Evolutionary conservation across 495 filamentous ascomycete genomes (phyloP), one percentile per base, ranked within the genome.

Genomic region (Neurospora hispaniola): DNA sequence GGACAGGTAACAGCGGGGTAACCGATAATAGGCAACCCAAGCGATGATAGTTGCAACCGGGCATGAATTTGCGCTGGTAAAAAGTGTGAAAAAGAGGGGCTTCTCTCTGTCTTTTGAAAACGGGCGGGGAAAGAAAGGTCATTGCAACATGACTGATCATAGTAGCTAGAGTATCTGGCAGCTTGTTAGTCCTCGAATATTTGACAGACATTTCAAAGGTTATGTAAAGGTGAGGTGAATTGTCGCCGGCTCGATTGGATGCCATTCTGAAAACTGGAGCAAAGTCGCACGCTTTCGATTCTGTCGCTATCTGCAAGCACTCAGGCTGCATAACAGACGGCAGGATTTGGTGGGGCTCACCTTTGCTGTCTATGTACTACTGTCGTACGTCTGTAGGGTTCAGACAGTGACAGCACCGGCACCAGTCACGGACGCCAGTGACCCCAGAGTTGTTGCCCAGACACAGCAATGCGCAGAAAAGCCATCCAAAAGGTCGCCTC

Each of bases 181-280:
- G 54, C 54, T 66, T 7, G 27, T 66, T 66, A 66, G 54, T 66
- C 27, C 23, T 66, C 14, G 18, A 66, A 35, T 66, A 14, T 27
- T 66, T 18, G 27, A 66, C 14, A 66, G 27, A 66, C 14, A 66
- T 66, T 35, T 35, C 54, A 66, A 66, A 35, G 27, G 54, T 66
- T 66, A 66, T 66, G 54, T 66, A 44, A 42, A 72, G 27, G 74
- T 68, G 69, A 76, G 71, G 71, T 76, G 76, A 76, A 69, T 54
- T 74, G 76, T 77, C 70, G 72, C 43, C 42, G 70, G 71, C 66
- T 62, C 71, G 70, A 77, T 76, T 77, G 76, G 76, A 23, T 44
- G 73, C 43, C 42, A 74, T 23, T 35, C 31, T 66, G 54, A 5
- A 66, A 66, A 66, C 31, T 38, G 54, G 54, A 66, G 54, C 54